Conservation (phyloP, 495 filamentous ascomycete genomes). For the Penicillium cataractarum region DNA sequence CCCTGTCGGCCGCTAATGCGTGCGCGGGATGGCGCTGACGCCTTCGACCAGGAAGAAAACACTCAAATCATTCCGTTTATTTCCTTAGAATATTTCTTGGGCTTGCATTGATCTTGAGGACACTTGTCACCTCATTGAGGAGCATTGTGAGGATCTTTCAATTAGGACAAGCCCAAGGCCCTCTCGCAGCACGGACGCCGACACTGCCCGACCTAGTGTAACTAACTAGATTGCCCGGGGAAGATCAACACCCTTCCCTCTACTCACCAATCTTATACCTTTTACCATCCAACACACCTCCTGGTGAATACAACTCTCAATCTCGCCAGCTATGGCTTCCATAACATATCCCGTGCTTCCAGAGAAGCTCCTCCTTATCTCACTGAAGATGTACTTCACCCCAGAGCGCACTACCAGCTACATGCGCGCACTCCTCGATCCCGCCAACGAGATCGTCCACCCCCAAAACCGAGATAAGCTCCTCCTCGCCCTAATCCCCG, state of each 20-base stretch:
- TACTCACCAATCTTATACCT: neutral
- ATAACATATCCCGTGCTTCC: constrained; percentile 50
- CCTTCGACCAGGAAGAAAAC: neutral
- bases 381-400: constrained; percentile 84
- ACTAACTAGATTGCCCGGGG: constrained; percentile 3
- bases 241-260: neutral
- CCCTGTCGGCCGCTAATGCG: constrained; percentile 24
- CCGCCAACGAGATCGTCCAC: constrained; percentile 41
- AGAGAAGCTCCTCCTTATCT: constrained; percentile 75
- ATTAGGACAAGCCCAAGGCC: neutral
- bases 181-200: neutral
- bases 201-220: neutral
- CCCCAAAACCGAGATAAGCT: constrained; percentile 66
- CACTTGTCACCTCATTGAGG: constrained; percentile 5
- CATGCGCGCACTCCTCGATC: constrained; percentile 57
- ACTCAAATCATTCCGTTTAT: constrained; percentile 9
- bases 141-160: neutral
- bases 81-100: neutral
- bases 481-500: constrained; percentile 82
- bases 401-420: constrained; percentile 65
- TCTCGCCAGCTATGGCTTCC: constrained; percentile 26
- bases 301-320: constrained; percentile 19
- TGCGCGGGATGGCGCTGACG: constrained; percentile 21
- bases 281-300: constrained; percentile 7
- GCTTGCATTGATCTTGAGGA: neutral